Percentiles rank a stretch among this genome's conserved stretches.
Evolutionary conservation across 31 red algal species (phyloP).

Genomic region (Odonthalia washingtoniensis): DNA sequence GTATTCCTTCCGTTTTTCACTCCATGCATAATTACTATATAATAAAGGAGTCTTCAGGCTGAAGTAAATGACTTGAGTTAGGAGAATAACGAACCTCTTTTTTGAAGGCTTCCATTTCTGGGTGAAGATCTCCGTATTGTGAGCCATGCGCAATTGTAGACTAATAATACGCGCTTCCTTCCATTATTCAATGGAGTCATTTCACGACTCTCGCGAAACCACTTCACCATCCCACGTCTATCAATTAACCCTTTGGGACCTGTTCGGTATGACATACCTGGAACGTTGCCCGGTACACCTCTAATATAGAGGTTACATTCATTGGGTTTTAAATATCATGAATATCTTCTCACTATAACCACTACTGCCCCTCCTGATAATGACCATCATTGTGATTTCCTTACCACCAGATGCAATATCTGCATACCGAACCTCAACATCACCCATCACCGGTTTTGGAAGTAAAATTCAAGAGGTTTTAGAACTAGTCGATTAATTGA

Average conservation of each 20-base stretch:
- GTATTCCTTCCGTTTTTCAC: too few species aligned
- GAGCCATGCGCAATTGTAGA: slow-evolving; percentile 31
- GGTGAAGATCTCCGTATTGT: not conserved
- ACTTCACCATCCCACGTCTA: not conserved
- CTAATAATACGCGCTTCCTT: slow-evolving; percentile 17
- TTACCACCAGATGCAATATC: too few species aligned
- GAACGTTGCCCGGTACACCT: not conserved
- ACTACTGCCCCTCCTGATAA: too few species aligned
- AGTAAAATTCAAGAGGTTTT: too few species aligned
- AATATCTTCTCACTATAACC: too few species aligned
- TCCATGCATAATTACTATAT: slow-evolving; percentile 46
- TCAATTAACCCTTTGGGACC: slow-evolving; percentile 50
- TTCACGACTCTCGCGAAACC: not conserved
- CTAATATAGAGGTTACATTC: slow-evolving; percentile 16
- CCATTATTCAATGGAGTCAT: not conserved
- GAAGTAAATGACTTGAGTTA: slow-evolving; percentile 32
- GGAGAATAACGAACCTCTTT: slow-evolving; percentile 30
- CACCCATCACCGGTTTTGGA: too few species aligned
- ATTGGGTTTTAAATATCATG: slow-evolving; percentile 29
- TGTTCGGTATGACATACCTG: slow-evolving; percentile 12
- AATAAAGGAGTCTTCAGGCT: slow-evolving; percentile 43
- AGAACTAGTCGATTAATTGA: too few species aligned
- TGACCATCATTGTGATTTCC: too few species aligned
- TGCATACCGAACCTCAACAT: too few species aligned
- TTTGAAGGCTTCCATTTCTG: not conserved